Evolutionary conservation across 2,329 filamentous ascomycete genomes (phyloP), one percentile per base, ranked within the genome.

Genomic region (Celoporthe dispersa): DNA sequence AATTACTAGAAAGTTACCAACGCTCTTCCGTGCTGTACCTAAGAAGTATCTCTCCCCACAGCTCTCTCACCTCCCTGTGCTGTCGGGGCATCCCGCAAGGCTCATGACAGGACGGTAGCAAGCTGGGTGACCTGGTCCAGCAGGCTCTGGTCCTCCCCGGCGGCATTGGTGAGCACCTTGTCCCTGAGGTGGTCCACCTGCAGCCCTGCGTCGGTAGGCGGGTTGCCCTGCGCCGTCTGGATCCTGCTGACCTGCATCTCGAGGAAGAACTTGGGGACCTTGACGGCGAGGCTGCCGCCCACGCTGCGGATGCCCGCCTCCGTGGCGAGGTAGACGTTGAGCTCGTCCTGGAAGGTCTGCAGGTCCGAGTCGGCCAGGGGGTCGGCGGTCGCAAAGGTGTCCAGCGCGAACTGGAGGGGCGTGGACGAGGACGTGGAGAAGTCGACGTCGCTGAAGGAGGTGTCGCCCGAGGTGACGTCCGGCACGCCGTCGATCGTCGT

Each of bases 241-340:
- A 90, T 89, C 31, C 87, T 81, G 55, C 84, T 84, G 44, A 89
- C 82, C 78, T 90, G 88, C 77, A 88, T 86, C 70, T 84, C 79
- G 57, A 90, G 76, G 77, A 90, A 90, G 83, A 90, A 90, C 78
- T 90, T 90, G 72, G 88, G 88, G 6, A 86, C 85, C 78, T 90
- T 89, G 78, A 90, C 85, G 1, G 81, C 84, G 25, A 90, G 79
- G 68, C 75, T 82, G 2, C 87, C 87, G 12, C 82, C 84, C 8
- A 84, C 83, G 31, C 84, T 86, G 28, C 87, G 81, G 64, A 90
- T 80, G 1, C 86, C 88, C 1, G 85, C 87, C 77, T 90, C 88
- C 5, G 88, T 90, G 0, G 88, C 87, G 3, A 86, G 78, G 74
- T 90, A 90, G 12, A 84, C 83, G 75, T 88, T 84, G 59, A 89